Conservation (phyloP, 306 rosid genomes). For the Carpinus viminea region DNA sequence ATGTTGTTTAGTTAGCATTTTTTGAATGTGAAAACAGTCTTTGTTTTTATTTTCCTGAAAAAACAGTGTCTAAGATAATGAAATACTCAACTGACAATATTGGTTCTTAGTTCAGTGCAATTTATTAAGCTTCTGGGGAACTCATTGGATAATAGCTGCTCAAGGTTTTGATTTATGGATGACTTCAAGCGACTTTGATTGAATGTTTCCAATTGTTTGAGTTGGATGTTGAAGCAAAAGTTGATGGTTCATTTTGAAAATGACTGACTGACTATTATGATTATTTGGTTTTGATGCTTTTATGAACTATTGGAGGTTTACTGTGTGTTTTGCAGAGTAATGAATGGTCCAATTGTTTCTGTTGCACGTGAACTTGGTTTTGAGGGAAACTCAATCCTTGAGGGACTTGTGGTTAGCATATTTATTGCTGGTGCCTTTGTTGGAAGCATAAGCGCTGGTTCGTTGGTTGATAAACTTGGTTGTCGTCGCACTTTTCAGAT, state of each 20-base stretch:
- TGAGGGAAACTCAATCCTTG: constrained; percentile 72
- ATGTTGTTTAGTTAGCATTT: too few relatives aligned
- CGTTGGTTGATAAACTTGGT: constrained; percentile 83
- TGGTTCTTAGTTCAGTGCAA: neutral
- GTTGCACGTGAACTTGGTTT: constrained; percentile 85
- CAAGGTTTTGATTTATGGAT: constrained; percentile 1
- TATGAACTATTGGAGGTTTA: constrained; percentile 12
- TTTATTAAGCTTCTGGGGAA: neutral
- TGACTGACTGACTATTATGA: neutral
- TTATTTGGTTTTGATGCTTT: constrained; percentile 5
- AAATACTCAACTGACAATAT: neutral
- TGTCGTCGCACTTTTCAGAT: constrained; percentile 76
- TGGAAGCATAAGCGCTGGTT: constrained; percentile 75
- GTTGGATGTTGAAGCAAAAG: constrained; percentile 3
- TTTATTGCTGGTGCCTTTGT: constrained; percentile 86
- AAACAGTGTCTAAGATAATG: neutral
- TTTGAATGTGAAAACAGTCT: too few relatives aligned
- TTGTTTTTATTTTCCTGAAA: neutral
- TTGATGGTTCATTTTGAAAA: neutral
- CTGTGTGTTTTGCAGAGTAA: constrained; percentile 54
- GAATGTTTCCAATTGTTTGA: neutral
- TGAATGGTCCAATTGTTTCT: constrained; percentile 90
- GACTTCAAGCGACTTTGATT: neutral
- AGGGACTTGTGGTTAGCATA: constrained; percentile 90
- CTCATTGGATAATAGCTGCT: constrained; percentile 3